Percentiles rank a stretch among this genome's conserved stretches.
Evolutionary conservation across 371 early-diverging fungal genomes (phyloP).

Genomic region (Lichtheimia ornata): DNA sequence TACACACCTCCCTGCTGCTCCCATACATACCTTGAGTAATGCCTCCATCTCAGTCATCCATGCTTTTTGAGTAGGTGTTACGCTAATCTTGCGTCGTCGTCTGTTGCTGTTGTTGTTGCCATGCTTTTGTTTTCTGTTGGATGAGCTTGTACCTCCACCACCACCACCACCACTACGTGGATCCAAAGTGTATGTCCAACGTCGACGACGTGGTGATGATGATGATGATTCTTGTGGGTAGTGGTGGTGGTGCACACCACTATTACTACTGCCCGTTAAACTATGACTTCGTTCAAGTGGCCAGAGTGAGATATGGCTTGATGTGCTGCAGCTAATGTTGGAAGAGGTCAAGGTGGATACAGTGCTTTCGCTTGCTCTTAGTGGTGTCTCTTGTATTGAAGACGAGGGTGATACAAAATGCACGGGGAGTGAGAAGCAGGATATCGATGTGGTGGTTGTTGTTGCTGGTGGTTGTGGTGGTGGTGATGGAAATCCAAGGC

Average conservation of each 20-base stretch:
- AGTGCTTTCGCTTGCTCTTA: constrained; percentile 14
- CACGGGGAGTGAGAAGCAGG: no score
- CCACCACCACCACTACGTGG: no score
- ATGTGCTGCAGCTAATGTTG: not conserved
- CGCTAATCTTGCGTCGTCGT: no score
- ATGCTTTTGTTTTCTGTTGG: no score
- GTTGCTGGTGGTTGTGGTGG: no score
- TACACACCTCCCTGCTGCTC: not conserved
- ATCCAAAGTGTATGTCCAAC: no score
- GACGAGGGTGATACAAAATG: no score
- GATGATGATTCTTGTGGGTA: not conserved
- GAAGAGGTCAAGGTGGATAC: constrained; percentile 12
- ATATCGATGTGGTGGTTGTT: no score
- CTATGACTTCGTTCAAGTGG: not conserved
- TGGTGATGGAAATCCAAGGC: not conserved
- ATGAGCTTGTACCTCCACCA: no score
- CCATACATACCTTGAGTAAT: constrained; percentile 25
- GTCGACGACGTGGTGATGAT: no score
- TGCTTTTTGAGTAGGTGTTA: constrained; percentile 9
- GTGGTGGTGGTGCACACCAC: not conserved
- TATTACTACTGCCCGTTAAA: not conserved
- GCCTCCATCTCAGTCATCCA: constrained; percentile 30
- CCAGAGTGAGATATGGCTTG: constrained; percentile 5
- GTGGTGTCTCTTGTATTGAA: not conserved
- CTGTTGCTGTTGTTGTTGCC: no score